Base-by-base conservation (phyloP, 2,329 filamentous ascomycete species). In the Endocalyx cinctus region DNA sequence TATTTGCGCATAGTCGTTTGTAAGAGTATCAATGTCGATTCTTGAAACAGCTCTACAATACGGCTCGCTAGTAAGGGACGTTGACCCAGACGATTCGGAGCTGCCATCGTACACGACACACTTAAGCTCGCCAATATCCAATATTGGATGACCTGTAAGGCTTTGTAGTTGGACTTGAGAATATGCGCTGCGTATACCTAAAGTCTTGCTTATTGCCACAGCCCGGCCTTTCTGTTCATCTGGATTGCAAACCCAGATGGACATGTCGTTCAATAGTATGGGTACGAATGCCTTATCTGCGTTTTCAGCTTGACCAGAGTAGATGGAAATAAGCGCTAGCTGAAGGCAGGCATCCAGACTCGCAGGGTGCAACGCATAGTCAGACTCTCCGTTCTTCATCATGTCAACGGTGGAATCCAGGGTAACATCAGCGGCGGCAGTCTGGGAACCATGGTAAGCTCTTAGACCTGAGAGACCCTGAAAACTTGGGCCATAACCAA, bases 401-500 rank as follows among this genome's bases (percentile, higher is more conserved):
- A 29, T 10, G 6, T 33, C 37, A n/a, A 31, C 38, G 10, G 15
- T 29, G 11, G 35, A 15, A 10, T 25, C 16, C 6, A 45, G 19
- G 12, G 27, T 25, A 6, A 43, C 23, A 10, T 31, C 33, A 5
- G 37, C 35, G 6, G 37, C 26, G n/a, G 47, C 35, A 3, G 35
- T 25, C 4, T 28, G 37, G 4, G 38, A 17, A 10, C 32, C 35
- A 8, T 35, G 35, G 14, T 47, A 37, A 8, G 39, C 29, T n/a
- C 34, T 34, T 7, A 35, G 35, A 1, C 39, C 33, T 10, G 40
- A 16, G 20, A 48, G 25, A 5, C 29, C 33, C 27, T 47, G 46
- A 17, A 48, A 46, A 6, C 26, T 40, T 5, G 34, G 35, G 6
- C 33, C 38, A 30, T 47, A 50, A 28, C 39, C 31, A 33, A 50